Percentiles rank a stretch among this genome's conserved stretches.
These are phyloP conservation scores for Fusarium virguliforme DNA, from an alignment of 2,329 filamentous ascomycete genomes.

Conservation along the genomic window DNA sequence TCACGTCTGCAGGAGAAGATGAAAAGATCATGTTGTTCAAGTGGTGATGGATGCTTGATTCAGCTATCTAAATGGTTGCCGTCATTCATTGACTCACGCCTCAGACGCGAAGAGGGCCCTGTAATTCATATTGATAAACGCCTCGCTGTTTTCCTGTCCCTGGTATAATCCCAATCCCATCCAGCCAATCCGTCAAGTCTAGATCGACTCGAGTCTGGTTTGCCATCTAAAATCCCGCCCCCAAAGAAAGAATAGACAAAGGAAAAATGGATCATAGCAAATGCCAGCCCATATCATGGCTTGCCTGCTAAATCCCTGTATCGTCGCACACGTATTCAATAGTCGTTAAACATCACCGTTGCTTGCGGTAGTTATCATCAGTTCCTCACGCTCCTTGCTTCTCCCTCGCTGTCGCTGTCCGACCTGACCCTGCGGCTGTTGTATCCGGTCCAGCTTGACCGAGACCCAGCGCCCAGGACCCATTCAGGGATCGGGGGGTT, in stretches of 20 bases:
- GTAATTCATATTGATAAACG: slow-evolving; percentile 43
- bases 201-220: slow-evolving; percentile 12
- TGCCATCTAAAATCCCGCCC: slow-evolving; percentile 20
- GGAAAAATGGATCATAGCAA: slow-evolving; percentile 32
- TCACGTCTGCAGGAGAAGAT: background rate
- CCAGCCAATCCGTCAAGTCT: slow-evolving; percentile 20
- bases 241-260: slow-evolving; percentile 24
- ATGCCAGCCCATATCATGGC: slow-evolving; percentile 39
- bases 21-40: background rate
- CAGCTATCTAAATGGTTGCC: slow-evolving; percentile 27
- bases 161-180: slow-evolving; percentile 38
- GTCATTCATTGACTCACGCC: slow-evolving; percentile 33
- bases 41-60: slow-evolving; percentile 17
- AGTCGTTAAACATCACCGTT: slow-evolving; percentile 39
- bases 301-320: slow-evolving; percentile 35
- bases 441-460: slow-evolving; percentile 66
- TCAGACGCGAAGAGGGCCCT: slow-evolving; percentile 29
- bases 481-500: slow-evolving; percentile 75
- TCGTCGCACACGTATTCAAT: slow-evolving; percentile 20
- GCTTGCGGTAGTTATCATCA: slow-evolving; percentile 17
- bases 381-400: slow-evolving; percentile 20
- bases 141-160: slow-evolving; percentile 44
- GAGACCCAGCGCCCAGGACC: slow-evolving; percentile 69
- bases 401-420: slow-evolving; percentile 31
- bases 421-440: slow-evolving; percentile 56